Conservation (phyloP, 257 asterid genomes). For the Solanum pimpinellifolium region DNA sequence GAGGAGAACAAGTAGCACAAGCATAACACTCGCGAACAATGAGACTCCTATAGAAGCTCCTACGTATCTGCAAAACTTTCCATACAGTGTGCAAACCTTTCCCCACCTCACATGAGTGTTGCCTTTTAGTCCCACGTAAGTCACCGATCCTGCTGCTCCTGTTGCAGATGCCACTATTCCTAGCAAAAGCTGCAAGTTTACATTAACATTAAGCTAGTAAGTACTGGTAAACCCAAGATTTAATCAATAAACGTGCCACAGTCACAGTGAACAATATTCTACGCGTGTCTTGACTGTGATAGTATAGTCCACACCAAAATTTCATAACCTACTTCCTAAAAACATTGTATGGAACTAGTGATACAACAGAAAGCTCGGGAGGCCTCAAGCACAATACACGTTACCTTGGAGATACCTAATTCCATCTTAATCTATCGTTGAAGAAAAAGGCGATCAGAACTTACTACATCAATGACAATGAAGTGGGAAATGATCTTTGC, state of each 20-base stretch:
- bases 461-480: slow-evolving; percentile 36
- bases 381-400: neutral
- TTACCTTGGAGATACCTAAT: neutral
- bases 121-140: slow-evolving; percentile 63
- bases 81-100: slow-evolving; percentile 42
- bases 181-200: slow-evolving; percentile 43
- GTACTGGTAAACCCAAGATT: neutral
- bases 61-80: slow-evolving; percentile 46
- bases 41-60: slow-evolving; percentile 49
- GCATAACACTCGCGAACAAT: slow-evolving; percentile 36
- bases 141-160: slow-evolving; percentile 77
- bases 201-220: neutral
- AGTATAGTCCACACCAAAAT: neutral
- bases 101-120: slow-evolving; percentile 43
- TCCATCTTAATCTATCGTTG: neutral
- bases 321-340: neutral
- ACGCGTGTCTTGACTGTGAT: too few relatives aligned
- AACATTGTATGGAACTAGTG: neutral
- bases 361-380: neutral
- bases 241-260: neutral
- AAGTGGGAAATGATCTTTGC: slow-evolving; percentile 21
- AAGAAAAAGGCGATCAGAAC: neutral
- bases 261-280: neutral
- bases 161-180: slow-evolving; percentile 74
- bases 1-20: slow-evolving; percentile 42